Evolutionary conservation across 768 basidiomycete species (phyloP).

Genomic region (Psilocybe azurescens): DNA sequence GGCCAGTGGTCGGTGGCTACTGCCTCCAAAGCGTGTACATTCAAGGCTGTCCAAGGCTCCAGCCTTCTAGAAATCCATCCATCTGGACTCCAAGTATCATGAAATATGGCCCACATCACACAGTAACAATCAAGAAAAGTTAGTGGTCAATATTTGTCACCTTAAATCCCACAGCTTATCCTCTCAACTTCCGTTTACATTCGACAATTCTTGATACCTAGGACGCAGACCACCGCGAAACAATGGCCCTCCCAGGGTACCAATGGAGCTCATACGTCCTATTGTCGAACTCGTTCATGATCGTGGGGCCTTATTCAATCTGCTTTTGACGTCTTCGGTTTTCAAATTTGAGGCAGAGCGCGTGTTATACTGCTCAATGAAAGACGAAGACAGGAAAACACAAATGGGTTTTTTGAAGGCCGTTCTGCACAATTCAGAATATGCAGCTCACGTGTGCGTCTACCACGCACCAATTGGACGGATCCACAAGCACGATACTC

Average conservation of each 20-base stretch:
- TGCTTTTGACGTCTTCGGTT: neutral
- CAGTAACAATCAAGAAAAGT: neutral
- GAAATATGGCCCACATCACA: neutral
- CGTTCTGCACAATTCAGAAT: neutral
- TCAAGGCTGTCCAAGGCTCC: neutral
- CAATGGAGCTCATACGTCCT: conserved; percentile 3
- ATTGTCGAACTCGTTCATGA: conserved; percentile 8
- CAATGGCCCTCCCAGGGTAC: neutral
- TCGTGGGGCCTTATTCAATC: neutral
- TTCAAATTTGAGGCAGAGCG: conserved; percentile 5
- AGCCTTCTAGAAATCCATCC: neutral
- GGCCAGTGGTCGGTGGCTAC: neutral
- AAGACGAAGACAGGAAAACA: neutral
- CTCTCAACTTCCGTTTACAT: neutral
- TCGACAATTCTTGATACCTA: neutral
- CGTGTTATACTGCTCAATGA: conserved; percentile 4
- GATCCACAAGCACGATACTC: neutral
- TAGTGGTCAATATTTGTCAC: too few relatives aligned
- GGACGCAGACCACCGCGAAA: neutral
- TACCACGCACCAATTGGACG: neutral
- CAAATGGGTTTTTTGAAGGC: conserved; percentile 4
- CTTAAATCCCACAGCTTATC: neutral
- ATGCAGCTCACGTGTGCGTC: neutral
- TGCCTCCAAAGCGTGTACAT: neutral
- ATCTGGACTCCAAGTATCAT: neutral